Evolutionary conservation across 2,329 filamentous ascomycete genomes (phyloP).

Genomic region (Penicillium sp.): DNA sequence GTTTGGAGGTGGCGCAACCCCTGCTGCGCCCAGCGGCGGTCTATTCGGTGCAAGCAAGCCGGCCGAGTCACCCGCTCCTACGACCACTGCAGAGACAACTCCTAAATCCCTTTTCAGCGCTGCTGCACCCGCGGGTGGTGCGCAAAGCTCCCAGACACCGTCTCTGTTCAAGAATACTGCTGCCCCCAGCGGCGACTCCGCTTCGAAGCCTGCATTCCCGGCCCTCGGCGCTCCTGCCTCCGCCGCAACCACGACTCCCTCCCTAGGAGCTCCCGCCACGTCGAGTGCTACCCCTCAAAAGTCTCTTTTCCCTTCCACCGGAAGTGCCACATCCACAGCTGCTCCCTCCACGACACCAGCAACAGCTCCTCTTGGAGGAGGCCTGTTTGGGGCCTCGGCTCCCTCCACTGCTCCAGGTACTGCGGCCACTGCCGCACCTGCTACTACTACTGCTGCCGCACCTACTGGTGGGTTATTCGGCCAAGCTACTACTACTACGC

Average conservation of each 20-base stretch:
- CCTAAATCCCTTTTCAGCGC: constrained; percentile 26
- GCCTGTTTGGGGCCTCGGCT: constrained; percentile 25
- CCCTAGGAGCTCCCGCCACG: constrained; percentile 21
- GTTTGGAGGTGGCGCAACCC: constrained; percentile 17
- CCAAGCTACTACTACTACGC: constrained; percentile 23
- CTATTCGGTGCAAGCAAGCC: constrained; percentile 28
- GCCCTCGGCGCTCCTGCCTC: constrained; percentile 15
- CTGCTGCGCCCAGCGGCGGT: constrained; percentile 19
- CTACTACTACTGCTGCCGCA: constrained; percentile 20
- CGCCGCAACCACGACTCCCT: constrained; percentile 12
- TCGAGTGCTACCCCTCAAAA: constrained; percentile 30
- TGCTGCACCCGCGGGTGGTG: constrained; percentile 13
- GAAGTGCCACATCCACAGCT: constrained; percentile 25
- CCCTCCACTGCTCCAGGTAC: constrained; percentile 23
- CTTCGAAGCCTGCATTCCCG: constrained; percentile 24
- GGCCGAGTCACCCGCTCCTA: constrained; percentile 23
- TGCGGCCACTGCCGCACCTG: constrained; percentile 25
- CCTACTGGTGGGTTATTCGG: constrained; percentile 19
- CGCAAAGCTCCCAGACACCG: constrained; percentile 17
- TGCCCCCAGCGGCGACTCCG: constrained; percentile 19
- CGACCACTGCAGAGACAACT: constrained; percentile 18
- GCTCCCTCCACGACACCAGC: constrained; percentile 27
- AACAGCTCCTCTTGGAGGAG: constrained; percentile 21
- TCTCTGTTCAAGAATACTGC: constrained; percentile 27
- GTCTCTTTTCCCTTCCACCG: constrained; percentile 26